A percentile compares a stretch with the other conserved stretches of the same genome.
Conservation (phyloP, 1,139 yeast genomes). For the Petasospora rhodanensis region DNA sequence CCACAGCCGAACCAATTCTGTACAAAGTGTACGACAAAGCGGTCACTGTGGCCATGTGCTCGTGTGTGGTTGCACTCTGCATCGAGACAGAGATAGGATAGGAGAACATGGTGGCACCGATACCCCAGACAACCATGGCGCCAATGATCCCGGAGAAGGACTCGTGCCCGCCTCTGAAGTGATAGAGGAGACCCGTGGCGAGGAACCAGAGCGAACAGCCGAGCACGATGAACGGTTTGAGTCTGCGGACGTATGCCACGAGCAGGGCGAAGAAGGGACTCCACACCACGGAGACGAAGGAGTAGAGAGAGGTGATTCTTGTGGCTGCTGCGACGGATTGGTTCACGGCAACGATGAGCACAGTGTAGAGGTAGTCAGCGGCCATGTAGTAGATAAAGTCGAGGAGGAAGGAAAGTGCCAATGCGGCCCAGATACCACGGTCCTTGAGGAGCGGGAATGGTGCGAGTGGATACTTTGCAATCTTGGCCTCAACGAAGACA, state of each 20-base stretch:
- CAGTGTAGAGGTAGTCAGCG: constrained; percentile 62
- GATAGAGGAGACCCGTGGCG: constrained; percentile 53
- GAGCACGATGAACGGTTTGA: constrained; percentile 55
- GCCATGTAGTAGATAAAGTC: constrained; percentile 65
- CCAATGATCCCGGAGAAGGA: constrained; percentile 60
- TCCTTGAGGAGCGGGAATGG: constrained; percentile 56
- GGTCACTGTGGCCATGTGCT: constrained; percentile 59
- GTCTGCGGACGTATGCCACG: constrained; percentile 45
- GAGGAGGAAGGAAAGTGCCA: constrained; percentile 34
- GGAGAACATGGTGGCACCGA: constrained; percentile 70
- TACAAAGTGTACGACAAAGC: constrained; percentile 52
- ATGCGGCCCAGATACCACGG: constrained; percentile 66
- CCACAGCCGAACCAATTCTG: constrained; percentile 55
- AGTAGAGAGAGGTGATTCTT: constrained; percentile 56
- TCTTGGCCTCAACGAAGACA: constrained; percentile 48
- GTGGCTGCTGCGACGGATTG: constrained; percentile 58
- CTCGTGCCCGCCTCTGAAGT: constrained; percentile 50
- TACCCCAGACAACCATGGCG: constrained; percentile 59
- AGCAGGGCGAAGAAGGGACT: constrained; percentile 57
- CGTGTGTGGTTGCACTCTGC: constrained; percentile 58
- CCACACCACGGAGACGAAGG: constrained; percentile 60
- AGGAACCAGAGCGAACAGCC: constrained; percentile 55
- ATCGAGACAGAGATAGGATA: constrained; percentile 64
- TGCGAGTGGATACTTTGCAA: constrained; percentile 51
- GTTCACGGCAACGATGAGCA: constrained; percentile 57